Evolutionary conservation across 176 grass and related monocot genomes (phyloP).

Genomic region (Chloris gayana): DNA sequence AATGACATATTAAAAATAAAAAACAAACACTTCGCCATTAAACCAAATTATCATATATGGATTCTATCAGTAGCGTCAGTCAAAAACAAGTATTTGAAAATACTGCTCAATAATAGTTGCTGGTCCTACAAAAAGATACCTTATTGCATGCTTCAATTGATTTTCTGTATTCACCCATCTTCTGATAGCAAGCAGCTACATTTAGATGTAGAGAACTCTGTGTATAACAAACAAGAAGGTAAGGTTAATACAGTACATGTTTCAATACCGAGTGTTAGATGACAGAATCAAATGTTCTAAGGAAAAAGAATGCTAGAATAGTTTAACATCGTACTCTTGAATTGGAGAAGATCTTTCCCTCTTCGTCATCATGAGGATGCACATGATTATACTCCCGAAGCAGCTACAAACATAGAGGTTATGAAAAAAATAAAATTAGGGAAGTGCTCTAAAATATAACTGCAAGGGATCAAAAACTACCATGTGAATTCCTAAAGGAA

Average conservation of each 20-base stretch:
- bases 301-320: constrained; percentile 3
- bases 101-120: neutral
- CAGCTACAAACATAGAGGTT: constrained; percentile 51
- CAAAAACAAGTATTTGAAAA: constrained; percentile 10
- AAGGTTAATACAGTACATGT: constrained; percentile 31
- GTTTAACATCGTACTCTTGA: constrained; percentile 72
- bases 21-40: neutral
- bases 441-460: neutral
- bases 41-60: neutral
- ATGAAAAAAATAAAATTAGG: neutral
- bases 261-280: neutral
- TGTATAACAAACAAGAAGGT: constrained; percentile 39
- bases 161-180: constrained; percentile 80
- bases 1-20: neutral
- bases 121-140: constrained; percentile 37
- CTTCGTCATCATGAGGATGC: constrained; percentile 93
- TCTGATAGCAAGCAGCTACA: constrained; percentile 96
- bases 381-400: constrained; percentile 98
- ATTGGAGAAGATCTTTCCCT: constrained; percentile 94
- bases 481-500: neutral
- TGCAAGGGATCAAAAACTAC: neutral
- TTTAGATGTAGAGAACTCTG: constrained; percentile 92
- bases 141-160: constrained; percentile 96
- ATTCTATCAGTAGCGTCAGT: constrained; percentile 8
- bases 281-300: neutral